Evolutionary conservation across 441 rosid species (phyloP), one percentile per base, ranked within the genome.

Genomic region (Bocquillonia castaneifolia): DNA sequence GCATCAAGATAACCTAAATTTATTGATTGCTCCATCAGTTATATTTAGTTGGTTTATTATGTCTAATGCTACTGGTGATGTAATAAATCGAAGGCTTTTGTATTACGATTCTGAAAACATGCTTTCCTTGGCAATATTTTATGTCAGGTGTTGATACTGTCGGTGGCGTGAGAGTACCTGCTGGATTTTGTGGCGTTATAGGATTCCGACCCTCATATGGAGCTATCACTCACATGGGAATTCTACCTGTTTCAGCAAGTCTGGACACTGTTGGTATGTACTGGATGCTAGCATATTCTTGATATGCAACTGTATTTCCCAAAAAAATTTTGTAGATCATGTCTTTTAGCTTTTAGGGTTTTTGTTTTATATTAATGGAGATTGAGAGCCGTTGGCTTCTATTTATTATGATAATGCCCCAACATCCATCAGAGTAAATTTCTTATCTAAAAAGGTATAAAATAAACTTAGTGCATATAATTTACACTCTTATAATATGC

Each of bases 91-190:
- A 34, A 31, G 17, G 55, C 45, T 53, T 70, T 4, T 40, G 31
- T 10, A 22, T 20, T 40, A 0, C 32, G 7, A 13, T 44, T 42
- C 18, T 61, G 48, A 10, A 50, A 20, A 13, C n/a, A 42, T 59
- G 61, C 15, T 28, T 52, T 57, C 61, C 56, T 34, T 50, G 12
- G 28, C 28, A 52, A 52, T 23, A 72, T 57, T 72, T 66, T 68
- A 45, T 79, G 81, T 66, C 88, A 92, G 99, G 98, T 79, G 52
- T 86, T 52, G 99, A 94, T 71, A 78, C 96, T 25, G 79, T 88
- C 72, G 99, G 99, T 28, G 99, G 96, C 52, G 89, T 92, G 71
- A 88, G 99, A 80, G 81, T 94, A 67, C 97, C 99, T 57, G 92
- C 98, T 44, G 89, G 81, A 55, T 94, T 77, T 72, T 94, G 98